Evolutionary conservation across 345 rosid genomes (phyloP).

Genomic region (Syzygium jambos): DNA sequence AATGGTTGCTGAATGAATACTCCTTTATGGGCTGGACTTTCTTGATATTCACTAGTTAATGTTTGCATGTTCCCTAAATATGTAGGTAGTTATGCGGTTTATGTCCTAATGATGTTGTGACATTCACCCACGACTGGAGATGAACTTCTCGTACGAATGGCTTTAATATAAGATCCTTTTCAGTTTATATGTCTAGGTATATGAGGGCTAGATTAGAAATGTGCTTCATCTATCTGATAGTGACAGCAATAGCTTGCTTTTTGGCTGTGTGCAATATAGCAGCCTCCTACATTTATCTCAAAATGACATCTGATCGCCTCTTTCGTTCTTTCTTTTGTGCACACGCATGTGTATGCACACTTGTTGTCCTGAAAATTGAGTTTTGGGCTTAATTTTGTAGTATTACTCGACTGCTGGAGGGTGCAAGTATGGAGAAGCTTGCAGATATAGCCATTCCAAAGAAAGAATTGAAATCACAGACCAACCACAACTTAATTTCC

Average conservation of each 20-base stretch:
- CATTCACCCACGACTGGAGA: background rate
- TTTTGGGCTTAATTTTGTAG: constrained; percentile 8
- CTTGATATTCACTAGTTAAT: background rate
- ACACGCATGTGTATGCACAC: background rate
- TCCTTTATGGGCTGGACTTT: background rate
- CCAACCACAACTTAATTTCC: background rate
- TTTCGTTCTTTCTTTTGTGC: background rate
- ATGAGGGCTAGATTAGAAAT: background rate
- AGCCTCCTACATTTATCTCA: background rate
- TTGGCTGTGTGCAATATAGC: background rate
- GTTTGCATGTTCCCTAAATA: background rate
- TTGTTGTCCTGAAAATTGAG: background rate
- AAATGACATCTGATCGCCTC: background rate
- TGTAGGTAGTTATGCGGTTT: background rate
- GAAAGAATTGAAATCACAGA: constrained; percentile 5
- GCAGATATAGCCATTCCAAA: constrained; percentile 15
- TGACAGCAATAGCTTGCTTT: background rate
- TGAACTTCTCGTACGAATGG: background rate
- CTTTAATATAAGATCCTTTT: background rate
- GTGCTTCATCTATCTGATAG: background rate
- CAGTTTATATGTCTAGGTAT: background rate
- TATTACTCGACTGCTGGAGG: constrained; percentile 13
- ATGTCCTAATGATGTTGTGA: background rate
- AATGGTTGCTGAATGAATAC: background rate
- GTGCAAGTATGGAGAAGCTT: constrained; percentile 18